phyloP scores from a whole-genome alignment of 176 grass and related monocot species.

The Urochloa ruziziensis region DNA sequence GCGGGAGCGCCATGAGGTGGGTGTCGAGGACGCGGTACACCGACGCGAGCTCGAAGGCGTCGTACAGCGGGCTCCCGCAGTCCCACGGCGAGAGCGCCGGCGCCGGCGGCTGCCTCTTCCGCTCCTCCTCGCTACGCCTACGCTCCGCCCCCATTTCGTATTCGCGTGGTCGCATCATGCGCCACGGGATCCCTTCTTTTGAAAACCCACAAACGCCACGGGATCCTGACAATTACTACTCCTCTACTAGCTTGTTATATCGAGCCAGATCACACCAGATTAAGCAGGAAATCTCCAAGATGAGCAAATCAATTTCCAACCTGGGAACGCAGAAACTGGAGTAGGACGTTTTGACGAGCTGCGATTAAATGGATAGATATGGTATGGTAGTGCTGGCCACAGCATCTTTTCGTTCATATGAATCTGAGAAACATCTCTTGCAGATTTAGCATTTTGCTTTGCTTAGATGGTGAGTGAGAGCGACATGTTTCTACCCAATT shows the following conservation, averaged over 20 bases:
- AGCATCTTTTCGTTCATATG: not conserved
- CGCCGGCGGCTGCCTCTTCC: not conserved
- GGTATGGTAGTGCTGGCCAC: too few relatives aligned
- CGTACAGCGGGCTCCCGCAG: constrained; percentile 67
- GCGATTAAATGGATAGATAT: not conserved
- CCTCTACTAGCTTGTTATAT: not conserved
- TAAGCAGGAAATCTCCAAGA: not conserved
- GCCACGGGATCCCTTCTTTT: not conserved
- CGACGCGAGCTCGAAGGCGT: constrained; percentile 64
- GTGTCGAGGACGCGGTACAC: constrained; percentile 51
- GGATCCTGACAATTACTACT: not conserved
- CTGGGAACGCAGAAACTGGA: not conserved
- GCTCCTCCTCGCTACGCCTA: not conserved
- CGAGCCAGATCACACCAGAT: not conserved
- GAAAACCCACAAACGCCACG: too few relatives aligned
- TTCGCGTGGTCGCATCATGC: not conserved
- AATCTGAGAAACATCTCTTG: not conserved
- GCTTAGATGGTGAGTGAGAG: not conserved
- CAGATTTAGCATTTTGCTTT: not conserved
- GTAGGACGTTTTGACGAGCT: not conserved
- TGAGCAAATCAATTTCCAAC: not conserved
- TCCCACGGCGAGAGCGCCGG: constrained; percentile 40
- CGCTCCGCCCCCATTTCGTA: not conserved
- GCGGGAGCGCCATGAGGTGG: constrained; percentile 42
- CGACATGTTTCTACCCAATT: constrained; percentile 20